A percentile compares a stretch with the other conserved stretches of the same genome.
These are phyloP conservation scores for Solanum neorickii DNA, from an alignment of 257 asterid species.

Conservation along the genomic window DNA sequence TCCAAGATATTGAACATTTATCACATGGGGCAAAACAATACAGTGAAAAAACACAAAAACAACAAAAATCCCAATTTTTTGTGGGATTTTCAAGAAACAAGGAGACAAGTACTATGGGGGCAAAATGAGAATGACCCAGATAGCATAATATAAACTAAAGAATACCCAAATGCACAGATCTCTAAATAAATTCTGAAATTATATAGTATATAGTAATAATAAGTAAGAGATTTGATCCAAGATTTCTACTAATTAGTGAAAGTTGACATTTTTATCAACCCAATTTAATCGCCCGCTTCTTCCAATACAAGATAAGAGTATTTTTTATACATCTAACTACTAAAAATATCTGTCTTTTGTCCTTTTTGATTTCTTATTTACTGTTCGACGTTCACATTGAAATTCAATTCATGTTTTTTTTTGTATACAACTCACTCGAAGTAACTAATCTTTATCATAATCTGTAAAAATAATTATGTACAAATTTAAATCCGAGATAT, in stretches of 20 bases:
- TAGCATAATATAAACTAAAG: not conserved
- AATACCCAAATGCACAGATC: not conserved
- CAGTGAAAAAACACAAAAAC: not conserved
- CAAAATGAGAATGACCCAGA: not conserved
- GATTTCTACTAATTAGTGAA: not conserved
- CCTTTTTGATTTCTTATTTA: no score
- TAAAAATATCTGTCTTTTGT: not conserved
- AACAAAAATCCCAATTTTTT: not conserved
- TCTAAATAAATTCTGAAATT: not conserved
- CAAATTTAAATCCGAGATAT: not conserved
- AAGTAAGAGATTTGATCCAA: not conserved
- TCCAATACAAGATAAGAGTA: not conserved
- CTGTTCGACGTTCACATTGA: fast-evolving
- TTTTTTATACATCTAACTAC: not conserved
- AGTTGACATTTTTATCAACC: not conserved
- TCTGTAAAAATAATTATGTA: no score
- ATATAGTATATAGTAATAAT: not conserved
- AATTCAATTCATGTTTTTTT: no score
- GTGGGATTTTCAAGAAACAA: not conserved
- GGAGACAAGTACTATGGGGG: not conserved
- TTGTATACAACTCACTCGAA: no score
- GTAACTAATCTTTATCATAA: fast-evolving
- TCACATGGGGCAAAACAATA: not conserved
- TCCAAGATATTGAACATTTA: not conserved
- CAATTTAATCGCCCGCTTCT: not conserved